These are phyloP conservation scores for Coemansia sp. DNA, from an alignment of 192 early-diverging fungal genomes.

Conservation along the genomic window DNA sequence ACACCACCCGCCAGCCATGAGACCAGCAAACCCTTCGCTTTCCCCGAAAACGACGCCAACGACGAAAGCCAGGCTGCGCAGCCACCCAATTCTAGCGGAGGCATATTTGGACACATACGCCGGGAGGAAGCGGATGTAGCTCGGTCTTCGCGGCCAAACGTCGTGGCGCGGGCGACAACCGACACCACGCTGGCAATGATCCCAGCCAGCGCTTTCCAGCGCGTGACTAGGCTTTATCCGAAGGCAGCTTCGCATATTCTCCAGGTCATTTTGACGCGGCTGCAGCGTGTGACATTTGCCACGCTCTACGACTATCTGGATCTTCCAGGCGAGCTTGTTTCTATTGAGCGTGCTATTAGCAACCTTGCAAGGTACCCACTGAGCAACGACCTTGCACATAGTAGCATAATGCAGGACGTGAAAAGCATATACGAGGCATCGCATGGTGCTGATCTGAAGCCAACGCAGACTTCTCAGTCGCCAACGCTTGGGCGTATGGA, in stretches of 20 bases:
- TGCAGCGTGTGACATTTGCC: constrained; percentile 93
- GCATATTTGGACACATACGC: background rate
- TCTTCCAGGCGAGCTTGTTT: constrained; percentile 81
- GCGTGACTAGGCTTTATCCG: constrained; percentile 87
- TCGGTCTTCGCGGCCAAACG: constrained; percentile 67
- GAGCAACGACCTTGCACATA: constrained; percentile 18
- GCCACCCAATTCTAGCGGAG: background rate
- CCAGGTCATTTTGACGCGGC: constrained; percentile 93
- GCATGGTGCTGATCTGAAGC: background rate
- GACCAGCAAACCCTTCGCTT: background rate
- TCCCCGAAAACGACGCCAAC: background rate
- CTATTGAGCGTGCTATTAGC: constrained; percentile 82
- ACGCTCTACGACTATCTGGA: constrained; percentile 89
- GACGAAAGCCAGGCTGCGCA: constrained; percentile 1
- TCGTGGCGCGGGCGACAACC: constrained; percentile 80
- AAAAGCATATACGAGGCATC: constrained; percentile 9
- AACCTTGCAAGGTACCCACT: constrained; percentile 58
- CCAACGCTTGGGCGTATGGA: constrained; percentile 10
- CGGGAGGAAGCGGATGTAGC: constrained; percentile 1
- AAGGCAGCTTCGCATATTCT: constrained; percentile 92
- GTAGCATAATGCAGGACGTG: constrained; percentile 20
- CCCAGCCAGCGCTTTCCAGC: constrained; percentile 89
- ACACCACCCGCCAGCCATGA: constrained; percentile 6
- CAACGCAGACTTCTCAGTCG: background rate
- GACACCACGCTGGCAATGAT: constrained; percentile 94